Percentiles rank a stretch among this genome's conserved stretches.
phyloP scores from a whole-genome alignment of 805 yeast species.

The Spathaspora passalidarum region DNA sequence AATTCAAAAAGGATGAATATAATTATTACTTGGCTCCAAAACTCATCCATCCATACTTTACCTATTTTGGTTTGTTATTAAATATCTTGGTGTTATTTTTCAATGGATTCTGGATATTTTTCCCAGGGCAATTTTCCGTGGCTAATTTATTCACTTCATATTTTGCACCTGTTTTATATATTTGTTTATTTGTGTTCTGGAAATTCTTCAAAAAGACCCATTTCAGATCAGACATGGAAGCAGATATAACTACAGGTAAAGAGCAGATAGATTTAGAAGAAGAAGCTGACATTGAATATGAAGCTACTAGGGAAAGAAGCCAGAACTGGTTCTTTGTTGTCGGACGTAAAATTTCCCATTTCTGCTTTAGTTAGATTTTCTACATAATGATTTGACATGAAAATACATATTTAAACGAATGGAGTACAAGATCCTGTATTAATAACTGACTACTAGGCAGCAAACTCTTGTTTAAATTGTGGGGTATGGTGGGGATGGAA shows the following conservation, averaged over 20 bases:
- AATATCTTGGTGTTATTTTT: slow-evolving; percentile 26
- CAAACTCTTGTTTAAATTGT: not conserved
- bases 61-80: slow-evolving; percentile 22
- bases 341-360: slow-evolving; percentile 1
- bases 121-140: slow-evolving; percentile 33
- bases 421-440: no score
- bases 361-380: not conserved
- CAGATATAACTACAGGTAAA: slow-evolving; percentile 34
- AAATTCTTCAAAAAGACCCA: slow-evolving; percentile 29
- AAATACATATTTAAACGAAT: no score
- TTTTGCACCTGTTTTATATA: slow-evolving; percentile 34
- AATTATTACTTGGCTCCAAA: slow-evolving; percentile 17
- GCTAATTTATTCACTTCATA: slow-evolving; percentile 36
- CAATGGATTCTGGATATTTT: slow-evolving; percentile 42
- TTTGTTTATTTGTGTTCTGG: slow-evolving; percentile 26
- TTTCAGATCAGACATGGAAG: slow-evolving; percentile 27
- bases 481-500: not conserved
- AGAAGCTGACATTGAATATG: slow-evolving; percentile 20
- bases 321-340: slow-evolving; percentile 19
- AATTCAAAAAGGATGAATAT: slow-evolving; percentile 11
- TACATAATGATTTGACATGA: not conserved
- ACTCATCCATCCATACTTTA: slow-evolving; percentile 24
- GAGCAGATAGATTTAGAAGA: slow-evolving; percentile 34
- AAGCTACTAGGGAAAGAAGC: slow-evolving; percentile 17
- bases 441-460: no score